A percentile compares a stretch with the other conserved stretches of the same genome.
Conservation (phyloP, 257 asterid species). For the Solanum ossicruentum region DNA sequence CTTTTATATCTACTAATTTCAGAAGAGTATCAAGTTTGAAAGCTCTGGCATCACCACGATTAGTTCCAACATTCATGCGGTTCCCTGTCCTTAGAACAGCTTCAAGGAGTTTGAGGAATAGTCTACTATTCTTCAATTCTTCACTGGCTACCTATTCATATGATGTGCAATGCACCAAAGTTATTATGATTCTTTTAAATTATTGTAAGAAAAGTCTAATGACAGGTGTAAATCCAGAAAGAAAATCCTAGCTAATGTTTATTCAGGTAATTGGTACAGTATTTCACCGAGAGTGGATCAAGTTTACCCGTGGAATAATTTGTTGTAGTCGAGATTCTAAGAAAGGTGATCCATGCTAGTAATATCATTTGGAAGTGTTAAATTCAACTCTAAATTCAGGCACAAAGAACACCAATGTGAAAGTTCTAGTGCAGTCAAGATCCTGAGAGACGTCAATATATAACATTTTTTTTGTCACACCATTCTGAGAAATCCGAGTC, state of each 20-base stretch:
- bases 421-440: background rate
- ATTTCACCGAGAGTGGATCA: background rate
- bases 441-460: background rate
- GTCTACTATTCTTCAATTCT: slow-evolving; percentile 79
- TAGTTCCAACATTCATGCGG: slow-evolving; percentile 90
- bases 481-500: background rate
- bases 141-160: slow-evolving; percentile 70
- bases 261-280: background rate
- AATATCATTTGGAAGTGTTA: background rate
- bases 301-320: background rate
- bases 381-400: background rate
- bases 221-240: background rate
- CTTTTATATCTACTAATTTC: slow-evolving; percentile 79
- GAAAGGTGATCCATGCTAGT: background rate
- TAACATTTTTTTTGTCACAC: background rate
- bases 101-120: slow-evolving; percentile 88
- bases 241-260: background rate
- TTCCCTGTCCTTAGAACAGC: slow-evolving; percentile 92
- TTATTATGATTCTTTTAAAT: background rate
- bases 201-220: background rate
- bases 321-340: background rate
- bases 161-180: background rate
- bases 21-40: slow-evolving; percentile 82
- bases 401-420: background rate
- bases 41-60: slow-evolving; percentile 85